Evolutionary conservation across 2,329 filamentous ascomycete genomes (phyloP).

Genomic region (Alternaria ventricosa): DNA sequence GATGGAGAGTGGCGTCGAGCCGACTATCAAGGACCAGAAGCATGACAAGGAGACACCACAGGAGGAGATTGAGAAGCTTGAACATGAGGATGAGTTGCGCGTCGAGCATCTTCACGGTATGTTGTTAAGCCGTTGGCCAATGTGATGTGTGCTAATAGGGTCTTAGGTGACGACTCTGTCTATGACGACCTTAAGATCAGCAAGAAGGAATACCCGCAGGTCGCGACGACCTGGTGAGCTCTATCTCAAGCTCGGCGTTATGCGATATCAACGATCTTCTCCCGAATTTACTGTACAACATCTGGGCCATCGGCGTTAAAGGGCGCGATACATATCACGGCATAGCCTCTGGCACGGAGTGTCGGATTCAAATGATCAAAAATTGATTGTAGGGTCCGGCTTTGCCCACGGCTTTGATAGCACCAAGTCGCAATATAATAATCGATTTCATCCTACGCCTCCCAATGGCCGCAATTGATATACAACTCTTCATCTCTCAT

Average conservation of each 20-base stretch:
- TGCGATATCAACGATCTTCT: neutral
- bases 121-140: slow-evolving; percentile 2
- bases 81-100: slow-evolving; percentile 74
- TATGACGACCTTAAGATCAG: slow-evolving; percentile 66
- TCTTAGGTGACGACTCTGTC: slow-evolving; percentile 63
- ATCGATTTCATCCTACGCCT: neutral
- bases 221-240: slow-evolving; percentile 44
- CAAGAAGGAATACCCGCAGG: slow-evolving; percentile 64
- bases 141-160: slow-evolving; percentile 4
- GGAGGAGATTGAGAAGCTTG: slow-evolving; percentile 77
- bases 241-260: neutral
- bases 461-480: neutral
- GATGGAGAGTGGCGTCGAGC: slow-evolving; percentile 63
- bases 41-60: slow-evolving; percentile 65
- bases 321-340: neutral
- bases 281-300: neutral
- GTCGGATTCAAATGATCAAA: neutral
- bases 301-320: neutral
- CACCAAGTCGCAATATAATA: neutral
- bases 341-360: neutral
- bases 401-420: neutral
- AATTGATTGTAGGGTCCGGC: rapidly evolving
- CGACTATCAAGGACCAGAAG: slow-evolving; percentile 63
- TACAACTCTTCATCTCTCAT: neutral
- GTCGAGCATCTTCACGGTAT: slow-evolving; percentile 65